phyloP scores from a whole-genome alignment of 2,329 filamentous ascomycete genomes.

The Rasamsonia emersonii region DNA sequence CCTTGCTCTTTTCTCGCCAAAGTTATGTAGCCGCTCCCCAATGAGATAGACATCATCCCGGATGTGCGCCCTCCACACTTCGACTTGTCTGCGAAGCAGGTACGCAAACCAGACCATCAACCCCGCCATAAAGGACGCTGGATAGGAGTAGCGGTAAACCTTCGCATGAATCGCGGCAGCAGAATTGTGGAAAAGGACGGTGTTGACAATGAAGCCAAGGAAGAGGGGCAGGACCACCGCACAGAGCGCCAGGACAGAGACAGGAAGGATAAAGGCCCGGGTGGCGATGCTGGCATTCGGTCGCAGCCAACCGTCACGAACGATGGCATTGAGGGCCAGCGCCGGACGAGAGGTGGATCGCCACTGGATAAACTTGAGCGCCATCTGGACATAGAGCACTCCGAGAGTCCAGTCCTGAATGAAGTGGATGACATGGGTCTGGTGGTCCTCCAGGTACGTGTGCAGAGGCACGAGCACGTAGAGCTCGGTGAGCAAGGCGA shows the following conservation, averaged over 20 bases:
- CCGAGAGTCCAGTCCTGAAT: slow-evolving; percentile 93
- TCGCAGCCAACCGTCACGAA: slow-evolving; percentile 65
- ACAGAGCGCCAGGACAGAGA: slow-evolving; percentile 50
- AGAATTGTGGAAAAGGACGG: slow-evolving; percentile 26
- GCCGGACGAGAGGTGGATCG: slow-evolving; percentile 63
- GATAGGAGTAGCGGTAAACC: slow-evolving; percentile 66
- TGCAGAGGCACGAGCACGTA: slow-evolving; percentile 83
- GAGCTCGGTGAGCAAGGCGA: slow-evolving; percentile 73
- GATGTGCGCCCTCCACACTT: slow-evolving; percentile 70
- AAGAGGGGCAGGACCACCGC: slow-evolving; percentile 59
- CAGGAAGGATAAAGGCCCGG: slow-evolving; percentile 75
- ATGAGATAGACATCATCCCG: slow-evolving; percentile 94
- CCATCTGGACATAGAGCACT: slow-evolving; percentile 79
- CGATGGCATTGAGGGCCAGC: slow-evolving; percentile 63
- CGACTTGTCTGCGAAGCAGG: slow-evolving; percentile 47
- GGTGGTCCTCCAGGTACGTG: slow-evolving; percentile 52
- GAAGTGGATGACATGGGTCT: slow-evolving; percentile 55
- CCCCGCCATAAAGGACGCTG: slow-evolving; percentile 48
- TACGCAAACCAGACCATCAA: slow-evolving; percentile 39
- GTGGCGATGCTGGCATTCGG: slow-evolving; percentile 75
- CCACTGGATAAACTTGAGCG: slow-evolving; percentile 58
- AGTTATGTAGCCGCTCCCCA: slow-evolving; percentile 90
- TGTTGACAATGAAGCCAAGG: slow-evolving; percentile 47
- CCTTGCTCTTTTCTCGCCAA: slow-evolving; percentile 52
- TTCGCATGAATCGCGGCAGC: slow-evolving; percentile 25